Percentiles rank a stretch among this genome's conserved stretches.
Conservation (phyloP, 1,139 yeast species). For the Hyphopichia pseudoburtonii region DNA sequence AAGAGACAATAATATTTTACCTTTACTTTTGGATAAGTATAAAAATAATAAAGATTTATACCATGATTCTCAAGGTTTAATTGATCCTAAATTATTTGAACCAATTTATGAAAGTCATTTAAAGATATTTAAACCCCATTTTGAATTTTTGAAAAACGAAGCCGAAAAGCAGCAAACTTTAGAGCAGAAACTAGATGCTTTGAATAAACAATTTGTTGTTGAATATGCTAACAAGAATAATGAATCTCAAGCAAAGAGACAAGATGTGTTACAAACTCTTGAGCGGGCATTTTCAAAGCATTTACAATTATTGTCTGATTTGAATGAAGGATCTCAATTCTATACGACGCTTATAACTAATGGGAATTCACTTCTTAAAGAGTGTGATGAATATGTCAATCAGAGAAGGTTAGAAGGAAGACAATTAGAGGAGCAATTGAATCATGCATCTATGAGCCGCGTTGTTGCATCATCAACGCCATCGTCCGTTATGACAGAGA, state of each 20-base stretch:
- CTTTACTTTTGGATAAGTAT: constrained; percentile 49
- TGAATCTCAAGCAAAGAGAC: constrained; percentile 38
- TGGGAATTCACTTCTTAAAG: constrained; percentile 45
- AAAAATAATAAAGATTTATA: constrained; percentile 24
- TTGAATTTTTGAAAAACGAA: constrained; percentile 36
- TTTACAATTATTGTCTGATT: constrained; percentile 55
- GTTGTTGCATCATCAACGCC: constrained; percentile 1
- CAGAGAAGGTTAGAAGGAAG: constrained; percentile 55
- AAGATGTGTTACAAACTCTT: constrained; percentile 50
- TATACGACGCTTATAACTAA: constrained; percentile 62
- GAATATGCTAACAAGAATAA: constrained; percentile 16
- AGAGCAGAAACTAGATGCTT: constrained; percentile 42
- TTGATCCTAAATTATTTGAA: constrained; percentile 32
- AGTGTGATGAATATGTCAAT: constrained; percentile 56
- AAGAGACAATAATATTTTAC: constrained; percentile 48
- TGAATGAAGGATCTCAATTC: constrained; percentile 70
- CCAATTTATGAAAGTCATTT: constrained; percentile 37
- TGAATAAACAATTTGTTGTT: constrained; percentile 36
- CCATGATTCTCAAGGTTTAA: constrained; percentile 16
- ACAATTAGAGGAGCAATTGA: constrained; percentile 34
- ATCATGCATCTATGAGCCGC: no score
- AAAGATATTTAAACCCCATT: constrained; percentile 38
- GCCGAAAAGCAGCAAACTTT: constrained; percentile 41
- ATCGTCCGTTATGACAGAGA: not conserved
- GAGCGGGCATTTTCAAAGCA: constrained; percentile 56